These are phyloP conservation scores for Cladorrhinum samala DNA, from an alignment of 495 filamentous ascomycete genomes.

Conservation along the genomic window DNA sequence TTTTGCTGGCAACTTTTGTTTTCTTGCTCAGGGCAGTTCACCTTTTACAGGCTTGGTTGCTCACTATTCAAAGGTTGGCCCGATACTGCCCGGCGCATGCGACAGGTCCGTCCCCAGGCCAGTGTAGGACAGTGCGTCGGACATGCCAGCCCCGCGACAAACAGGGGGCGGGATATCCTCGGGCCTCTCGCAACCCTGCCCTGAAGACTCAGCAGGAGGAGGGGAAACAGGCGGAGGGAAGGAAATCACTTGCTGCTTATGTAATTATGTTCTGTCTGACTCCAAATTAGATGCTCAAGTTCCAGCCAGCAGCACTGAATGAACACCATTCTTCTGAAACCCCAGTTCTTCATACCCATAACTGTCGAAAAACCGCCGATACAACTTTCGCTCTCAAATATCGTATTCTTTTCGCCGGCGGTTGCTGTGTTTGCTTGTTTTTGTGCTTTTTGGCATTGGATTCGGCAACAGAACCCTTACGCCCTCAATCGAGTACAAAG, in stretches of 20 bases:
- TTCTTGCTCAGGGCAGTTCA: no score
- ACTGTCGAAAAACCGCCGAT: not conserved
- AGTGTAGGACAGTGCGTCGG: not conserved
- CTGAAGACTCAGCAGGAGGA: not conserved
- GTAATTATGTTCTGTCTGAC: constrained; percentile 8
- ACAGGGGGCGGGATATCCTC: constrained; percentile 9
- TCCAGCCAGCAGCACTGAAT: constrained; percentile 14
- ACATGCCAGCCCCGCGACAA: not conserved
- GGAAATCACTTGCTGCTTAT: constrained; percentile 12
- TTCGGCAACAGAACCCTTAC: not conserved
- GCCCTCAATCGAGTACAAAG: constrained; percentile 3
- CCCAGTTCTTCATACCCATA: not conserved
- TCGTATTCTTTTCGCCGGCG: not conserved
- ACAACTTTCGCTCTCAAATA: not conserved
- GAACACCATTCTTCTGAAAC: constrained; percentile 13
- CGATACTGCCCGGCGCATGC: not conserved
- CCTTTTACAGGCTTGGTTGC: no score
- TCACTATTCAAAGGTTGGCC: no score
- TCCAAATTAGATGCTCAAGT: constrained; percentile 16
- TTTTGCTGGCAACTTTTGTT: no score
- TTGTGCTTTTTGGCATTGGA: not conserved
- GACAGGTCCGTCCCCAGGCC: not conserved
- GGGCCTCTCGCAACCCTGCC: not conserved
- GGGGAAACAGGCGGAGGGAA: not conserved
- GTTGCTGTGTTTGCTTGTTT: not conserved